A percentile compares a stretch with the other conserved stretches of the same genome.
These are phyloP conservation scores for Ephemerocybe angulata DNA, from an alignment of 768 basidiomycete species.

Conservation along the genomic window DNA sequence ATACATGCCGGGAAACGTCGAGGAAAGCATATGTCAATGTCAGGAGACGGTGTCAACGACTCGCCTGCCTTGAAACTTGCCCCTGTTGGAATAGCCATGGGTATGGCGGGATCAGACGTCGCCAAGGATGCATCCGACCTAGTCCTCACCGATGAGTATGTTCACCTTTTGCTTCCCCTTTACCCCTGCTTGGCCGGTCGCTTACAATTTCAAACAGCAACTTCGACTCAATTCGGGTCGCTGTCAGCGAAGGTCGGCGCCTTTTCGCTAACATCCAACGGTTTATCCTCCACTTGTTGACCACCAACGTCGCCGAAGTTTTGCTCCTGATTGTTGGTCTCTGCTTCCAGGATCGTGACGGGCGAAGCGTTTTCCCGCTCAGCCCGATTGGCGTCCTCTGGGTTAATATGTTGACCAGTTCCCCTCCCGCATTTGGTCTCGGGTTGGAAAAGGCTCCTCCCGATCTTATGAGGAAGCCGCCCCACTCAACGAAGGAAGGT, in stretches of 20 bases:
- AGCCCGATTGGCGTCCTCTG: constrained; percentile 50
- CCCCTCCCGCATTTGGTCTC: constrained; percentile 54
- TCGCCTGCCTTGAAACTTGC: constrained; percentile 70
- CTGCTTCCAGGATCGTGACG: constrained; percentile 48
- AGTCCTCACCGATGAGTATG: constrained; percentile 55
- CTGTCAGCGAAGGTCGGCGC: constrained; percentile 55
- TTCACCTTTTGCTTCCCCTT: constrained; percentile 20
- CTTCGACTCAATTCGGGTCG: constrained; percentile 59
- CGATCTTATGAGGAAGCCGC: constrained; percentile 48
- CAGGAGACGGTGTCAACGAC: constrained; percentile 72
- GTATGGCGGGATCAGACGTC: constrained; percentile 69
- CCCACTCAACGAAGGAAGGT: constrained; percentile 35
- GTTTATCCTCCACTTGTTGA: constrained; percentile 52
- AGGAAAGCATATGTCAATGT: constrained; percentile 51
- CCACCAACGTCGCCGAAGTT: constrained; percentile 53
- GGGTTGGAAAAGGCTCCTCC: constrained; percentile 47
- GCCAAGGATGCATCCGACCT: constrained; percentile 75
- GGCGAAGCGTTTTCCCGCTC: constrained; percentile 52
- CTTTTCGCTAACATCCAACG: constrained; percentile 55
- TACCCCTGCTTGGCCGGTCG: background rate
- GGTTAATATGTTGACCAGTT: constrained; percentile 48
- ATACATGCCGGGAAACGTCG: constrained; percentile 57
- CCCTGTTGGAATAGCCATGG: constrained; percentile 73
- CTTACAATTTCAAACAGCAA: constrained; percentile 31
- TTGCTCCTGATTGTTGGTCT: constrained; percentile 53